These are phyloP conservation scores for Trichoderma sp. DNA, from an alignment of 2,329 filamentous ascomycete genomes.

Conservation along the genomic window DNA sequence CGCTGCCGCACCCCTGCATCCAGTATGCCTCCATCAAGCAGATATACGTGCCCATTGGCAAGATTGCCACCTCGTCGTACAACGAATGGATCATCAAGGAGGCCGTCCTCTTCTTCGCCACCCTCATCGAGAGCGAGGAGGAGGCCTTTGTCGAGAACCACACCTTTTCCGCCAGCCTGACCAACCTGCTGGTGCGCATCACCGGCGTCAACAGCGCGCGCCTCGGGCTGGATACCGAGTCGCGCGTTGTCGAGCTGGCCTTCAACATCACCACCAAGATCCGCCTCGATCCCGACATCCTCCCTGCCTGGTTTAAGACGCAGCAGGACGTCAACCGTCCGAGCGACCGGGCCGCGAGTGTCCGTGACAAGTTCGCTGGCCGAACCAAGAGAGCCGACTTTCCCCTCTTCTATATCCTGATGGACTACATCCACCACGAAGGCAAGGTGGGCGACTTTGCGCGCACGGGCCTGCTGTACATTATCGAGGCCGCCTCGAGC, in stretches of 20 bases:
- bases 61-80: conserved; percentile 82
- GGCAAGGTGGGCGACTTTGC: conserved; percentile 95
- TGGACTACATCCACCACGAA: conserved; percentile 96
- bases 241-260: conserved; percentile 84
- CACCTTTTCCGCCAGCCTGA: conserved; percentile 82
- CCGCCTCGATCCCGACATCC: conserved; percentile 79
- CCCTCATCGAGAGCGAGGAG: conserved; percentile 93
- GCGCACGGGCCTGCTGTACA: conserved; percentile 87
- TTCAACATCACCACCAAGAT: conserved; percentile 98
- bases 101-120: conserved; percentile 83
- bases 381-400: conserved; percentile 90
- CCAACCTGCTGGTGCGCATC: conserved; percentile 80
- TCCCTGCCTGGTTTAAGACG: conserved; percentile 88
- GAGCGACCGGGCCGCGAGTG: conserved; percentile 45
- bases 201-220: conserved; percentile 72
- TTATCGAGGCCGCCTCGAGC: conserved; percentile 88
- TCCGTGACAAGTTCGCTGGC: conserved; percentile 80
- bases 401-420: conserved; percentile 89
- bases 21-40: conserved; percentile 82
- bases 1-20: conserved; percentile 88
- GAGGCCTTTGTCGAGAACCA: conserved; percentile 90
- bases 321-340: conserved; percentile 45
- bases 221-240: conserved; percentile 80
- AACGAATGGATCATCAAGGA: conserved; percentile 85
- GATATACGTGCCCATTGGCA: conserved; percentile 85